Evolutionary conservation across 352 stramenopile genomes (phyloP).

Genomic region (Globisporangium lucens): DNA sequence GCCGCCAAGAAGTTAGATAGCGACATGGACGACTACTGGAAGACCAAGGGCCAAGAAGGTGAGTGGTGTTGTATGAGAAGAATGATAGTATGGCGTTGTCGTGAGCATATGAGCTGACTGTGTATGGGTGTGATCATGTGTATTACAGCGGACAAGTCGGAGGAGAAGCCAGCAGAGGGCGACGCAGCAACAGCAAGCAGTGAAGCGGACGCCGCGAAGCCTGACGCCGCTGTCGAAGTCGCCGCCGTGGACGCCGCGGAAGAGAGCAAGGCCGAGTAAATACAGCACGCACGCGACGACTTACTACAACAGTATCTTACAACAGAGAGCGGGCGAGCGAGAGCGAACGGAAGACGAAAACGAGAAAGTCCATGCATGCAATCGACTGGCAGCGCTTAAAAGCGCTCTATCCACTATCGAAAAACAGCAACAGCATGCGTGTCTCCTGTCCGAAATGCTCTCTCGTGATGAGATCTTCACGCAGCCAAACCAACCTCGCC

Average conservation of each 20-base stretch:
- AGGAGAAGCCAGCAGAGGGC: conserved; percentile 7
- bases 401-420: no score
- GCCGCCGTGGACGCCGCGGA: neutral
- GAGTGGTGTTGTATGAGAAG: conserved; percentile 4
- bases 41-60: conserved; percentile 64
- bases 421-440: no score
- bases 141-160: neutral
- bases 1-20: conserved; percentile 78
- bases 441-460: no score
- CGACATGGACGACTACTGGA: conserved; percentile 90
- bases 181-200: neutral
- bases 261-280: conserved; percentile 11
- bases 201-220: neutral
- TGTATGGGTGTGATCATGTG: neutral
- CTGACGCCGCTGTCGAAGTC: neutral
- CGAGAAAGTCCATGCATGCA: no score
- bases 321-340: neutral
- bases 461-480: no score
- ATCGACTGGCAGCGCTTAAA: no score
- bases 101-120: neutral
- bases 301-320: neutral
- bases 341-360: no score
- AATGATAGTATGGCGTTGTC: no score
- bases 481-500: no score
- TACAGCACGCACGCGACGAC: neutral